Conservation (phyloP, 202 grass and related monocot species). For the Panicum virgatum region DNA sequence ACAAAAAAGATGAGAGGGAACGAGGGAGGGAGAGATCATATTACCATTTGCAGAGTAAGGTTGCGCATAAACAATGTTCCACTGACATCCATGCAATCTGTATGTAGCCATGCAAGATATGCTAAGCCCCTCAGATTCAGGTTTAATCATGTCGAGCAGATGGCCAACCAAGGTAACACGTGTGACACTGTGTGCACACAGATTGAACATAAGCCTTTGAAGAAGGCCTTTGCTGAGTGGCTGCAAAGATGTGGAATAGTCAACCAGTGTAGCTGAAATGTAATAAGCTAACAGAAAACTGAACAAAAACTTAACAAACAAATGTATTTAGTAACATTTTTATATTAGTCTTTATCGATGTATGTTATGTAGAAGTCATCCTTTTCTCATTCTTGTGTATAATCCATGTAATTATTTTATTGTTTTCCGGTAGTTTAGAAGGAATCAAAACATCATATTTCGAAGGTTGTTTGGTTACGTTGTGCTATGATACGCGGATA, state of each 20-base stretch:
- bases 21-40: neutral
- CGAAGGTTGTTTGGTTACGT: neutral
- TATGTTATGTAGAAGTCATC: neutral
- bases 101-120: slow-evolving; percentile 34
- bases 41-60: slow-evolving; percentile 59
- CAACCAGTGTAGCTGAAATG: neutral
- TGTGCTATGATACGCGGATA: too few relatives aligned
- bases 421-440: neutral
- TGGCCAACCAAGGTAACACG: slow-evolving; percentile 57
- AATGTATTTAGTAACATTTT: neutral
- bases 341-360: neutral
- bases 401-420: neutral
- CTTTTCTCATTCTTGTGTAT: neutral
- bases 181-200: slow-evolving; percentile 64
- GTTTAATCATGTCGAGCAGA: slow-evolving; percentile 66
- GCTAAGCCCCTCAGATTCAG: slow-evolving; percentile 54
- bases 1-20: neutral
- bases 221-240: slow-evolving; percentile 78
- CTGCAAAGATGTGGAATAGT: slow-evolving; percentile 38
- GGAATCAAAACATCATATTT: neutral
- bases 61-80: slow-evolving; percentile 69
- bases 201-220: slow-evolving; percentile 69
- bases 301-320: neutral
- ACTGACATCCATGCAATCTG: slow-evolving; percentile 71
- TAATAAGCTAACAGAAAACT: neutral